These are phyloP conservation scores for Ceratobasidium sp. DNA, from an alignment of 1,284 basidiomycete genomes.

Conservation along the genomic window DNA sequence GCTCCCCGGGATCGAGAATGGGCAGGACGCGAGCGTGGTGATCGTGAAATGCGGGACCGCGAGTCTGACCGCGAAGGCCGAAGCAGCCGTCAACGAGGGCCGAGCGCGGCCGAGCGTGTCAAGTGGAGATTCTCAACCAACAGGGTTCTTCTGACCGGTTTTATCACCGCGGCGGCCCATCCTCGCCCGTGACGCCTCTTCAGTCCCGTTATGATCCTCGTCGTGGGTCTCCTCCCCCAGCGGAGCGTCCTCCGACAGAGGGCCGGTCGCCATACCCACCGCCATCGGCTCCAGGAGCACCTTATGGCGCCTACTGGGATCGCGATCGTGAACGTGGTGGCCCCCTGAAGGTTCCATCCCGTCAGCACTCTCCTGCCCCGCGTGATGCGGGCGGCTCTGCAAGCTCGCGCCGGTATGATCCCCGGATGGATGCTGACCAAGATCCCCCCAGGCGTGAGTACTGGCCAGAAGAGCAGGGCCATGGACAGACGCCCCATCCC, in stretches of 20 bases:
- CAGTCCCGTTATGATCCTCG: constrained; percentile 36
- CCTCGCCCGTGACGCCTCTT: constrained; percentile 15
- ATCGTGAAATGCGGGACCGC: constrained; percentile 34
- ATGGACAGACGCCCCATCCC: constrained; percentile 3
- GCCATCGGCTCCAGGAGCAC: background rate
- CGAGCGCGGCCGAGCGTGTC: constrained; percentile 23
- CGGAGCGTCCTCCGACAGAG: constrained; percentile 25
- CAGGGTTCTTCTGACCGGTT: constrained; percentile 1
- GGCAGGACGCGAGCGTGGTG: constrained; percentile 36
- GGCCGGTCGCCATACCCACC: constrained; percentile 32
- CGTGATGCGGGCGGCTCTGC: constrained; percentile 20
- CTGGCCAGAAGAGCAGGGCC: constrained; percentile 26
- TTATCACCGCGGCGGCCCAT: constrained; percentile 11
- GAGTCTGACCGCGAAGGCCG: constrained; percentile 35
- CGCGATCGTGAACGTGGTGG: constrained; percentile 48
- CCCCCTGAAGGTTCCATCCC: constrained; percentile 36
- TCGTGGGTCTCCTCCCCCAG: constrained; percentile 24
- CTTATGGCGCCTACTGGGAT: constrained; percentile 54
- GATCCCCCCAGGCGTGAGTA: constrained; percentile 45
- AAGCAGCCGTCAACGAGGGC: constrained; percentile 11
- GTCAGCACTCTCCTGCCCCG: constrained; percentile 35
- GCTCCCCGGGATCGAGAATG: constrained; percentile 26
- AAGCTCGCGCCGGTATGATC: constrained; percentile 50
- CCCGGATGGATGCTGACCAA: constrained; percentile 48
- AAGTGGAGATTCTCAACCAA: constrained; percentile 35